A percentile compares a stretch with the other conserved stretches of the same genome.
phyloP scores from a whole-genome alignment of 352 stramenopile genomes.

The Peronosclerospora sorghi region DNA sequence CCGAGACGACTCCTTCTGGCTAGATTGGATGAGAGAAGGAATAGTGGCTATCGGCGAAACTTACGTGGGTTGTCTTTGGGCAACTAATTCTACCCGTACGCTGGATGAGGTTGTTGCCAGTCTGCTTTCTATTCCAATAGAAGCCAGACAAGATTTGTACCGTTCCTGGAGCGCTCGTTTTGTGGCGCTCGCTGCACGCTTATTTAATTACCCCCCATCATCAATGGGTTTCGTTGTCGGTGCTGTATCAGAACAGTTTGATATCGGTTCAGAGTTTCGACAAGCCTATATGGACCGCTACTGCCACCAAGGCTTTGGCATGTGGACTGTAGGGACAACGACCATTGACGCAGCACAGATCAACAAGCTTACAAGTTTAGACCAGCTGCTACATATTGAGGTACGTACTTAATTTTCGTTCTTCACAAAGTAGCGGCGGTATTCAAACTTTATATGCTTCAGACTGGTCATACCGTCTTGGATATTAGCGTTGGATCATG shows the following conservation, averaged over 20 bases:
- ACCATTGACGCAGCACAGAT: conserved; percentile 51
- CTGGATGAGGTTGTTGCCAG: conserved; percentile 64
- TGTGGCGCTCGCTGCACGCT: conserved; percentile 50
- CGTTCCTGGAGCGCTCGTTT: conserved; percentile 70
- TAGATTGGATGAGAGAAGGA: conserved; percentile 82
- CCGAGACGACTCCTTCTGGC: conserved; percentile 68
- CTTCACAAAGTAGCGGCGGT: too few relatives aligned
- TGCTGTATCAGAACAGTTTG: conserved; percentile 61
- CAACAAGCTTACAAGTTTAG: conserved; percentile 59
- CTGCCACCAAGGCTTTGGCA: conserved; percentile 62
- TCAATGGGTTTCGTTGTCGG: conserved; percentile 59
- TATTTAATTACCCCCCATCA: conserved; percentile 72
- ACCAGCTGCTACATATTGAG: conserved; percentile 46
- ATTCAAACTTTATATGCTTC: background rate
- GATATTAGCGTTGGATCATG: conserved; percentile 77
- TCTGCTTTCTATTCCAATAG: conserved; percentile 73
- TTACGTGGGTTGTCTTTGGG: conserved; percentile 69
- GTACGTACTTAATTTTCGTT: conserved; percentile 12
- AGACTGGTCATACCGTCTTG: conserved; percentile 53
- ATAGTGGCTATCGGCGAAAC: conserved; percentile 76
- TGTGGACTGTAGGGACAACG: conserved; percentile 41
- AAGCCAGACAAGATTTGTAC: conserved; percentile 79
- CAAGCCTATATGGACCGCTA: conserved; percentile 68
- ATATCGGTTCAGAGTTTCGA: conserved; percentile 59
- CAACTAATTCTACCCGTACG: conserved; percentile 33